Base-by-base conservation (phyloP, 1,284 basidiomycete species). In the Lignosus rhinocerotis region DNA sequence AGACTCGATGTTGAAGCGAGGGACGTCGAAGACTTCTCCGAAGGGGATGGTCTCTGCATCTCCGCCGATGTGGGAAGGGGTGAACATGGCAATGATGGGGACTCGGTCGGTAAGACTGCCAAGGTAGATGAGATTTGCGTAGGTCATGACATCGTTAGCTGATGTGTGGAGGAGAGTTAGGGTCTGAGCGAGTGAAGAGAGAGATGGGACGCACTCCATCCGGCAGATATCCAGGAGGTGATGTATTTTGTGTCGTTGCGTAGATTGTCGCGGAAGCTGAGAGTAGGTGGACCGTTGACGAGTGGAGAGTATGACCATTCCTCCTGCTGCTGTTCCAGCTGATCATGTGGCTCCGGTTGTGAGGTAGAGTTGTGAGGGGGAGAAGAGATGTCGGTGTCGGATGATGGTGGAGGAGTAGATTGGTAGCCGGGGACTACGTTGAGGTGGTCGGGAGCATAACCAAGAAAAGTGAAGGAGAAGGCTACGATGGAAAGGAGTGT, bases 121-220 rank as follows among this genome's bases (percentile, higher is more conserved):
- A 25, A 91, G 78, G 67, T 90, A 89, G 44, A 90, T 77, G 55
- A 90, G 75, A 67, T 90, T 89, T 50, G 81, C 81, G 80, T 88
- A 86, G 59, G 84, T 82, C 78, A 88, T 85, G 17, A 88, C 84
- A 73, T 87, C 85, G 76, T 87, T 87, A 3, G 85, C 86, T 88
- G 65, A 30, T 53, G 56, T 43, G 53, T 56, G 21, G 53, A n/a
- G 12, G 50, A 62, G 47, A 47, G 45, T 53, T 9, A 49, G 51
- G 19, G 50, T 41, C 6, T 6, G 17, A 2, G 19, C 30, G 49
- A 25, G 34, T 3, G n/a, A 45, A 31, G 36, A 39, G 31, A 17
- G 50, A 12, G 34, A 25, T 39, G 33, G 33, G 16, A 73, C 77
- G 60, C 56, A 88, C 86, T 88, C 87, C 87, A 90, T 46, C 87